Percentiles rank a stretch among this genome's conserved stretches.
Conservation (phyloP, 805 yeast species). For the Kuraishia cidri region DNA sequence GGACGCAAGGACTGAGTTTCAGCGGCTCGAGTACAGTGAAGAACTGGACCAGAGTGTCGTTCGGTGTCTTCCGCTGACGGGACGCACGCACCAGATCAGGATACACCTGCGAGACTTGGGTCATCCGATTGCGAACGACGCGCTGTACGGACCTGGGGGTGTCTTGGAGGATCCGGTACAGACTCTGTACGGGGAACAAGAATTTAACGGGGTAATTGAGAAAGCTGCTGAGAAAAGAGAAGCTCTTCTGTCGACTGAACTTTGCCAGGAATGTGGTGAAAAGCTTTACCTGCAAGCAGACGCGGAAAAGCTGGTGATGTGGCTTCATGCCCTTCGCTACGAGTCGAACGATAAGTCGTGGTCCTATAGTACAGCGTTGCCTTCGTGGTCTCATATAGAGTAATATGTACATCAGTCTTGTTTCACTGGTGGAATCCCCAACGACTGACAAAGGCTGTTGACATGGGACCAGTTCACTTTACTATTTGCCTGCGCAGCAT, state of each 20-base stretch:
- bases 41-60: slow-evolving; percentile 30
- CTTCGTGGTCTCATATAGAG: slow-evolving; percentile 30
- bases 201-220: slow-evolving; percentile 6
- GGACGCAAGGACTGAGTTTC: slow-evolving; percentile 16
- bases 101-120: slow-evolving; percentile 42
- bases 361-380: slow-evolving; percentile 31
- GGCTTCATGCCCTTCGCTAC: slow-evolving; percentile 39
- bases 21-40: slow-evolving; percentile 18
- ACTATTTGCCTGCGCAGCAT: slow-evolving; percentile 4
- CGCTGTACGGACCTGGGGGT: slow-evolving; percentile 13
- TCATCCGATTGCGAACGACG: slow-evolving; percentile 24
- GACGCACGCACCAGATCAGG: slow-evolving; percentile 49
- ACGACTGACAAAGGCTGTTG: neutral
- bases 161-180: slow-evolving; percentile 4
- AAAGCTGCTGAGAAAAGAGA: slow-evolving; percentile 8
- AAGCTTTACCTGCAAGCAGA: slow-evolving; percentile 20
- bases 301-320: slow-evolving; percentile 23
- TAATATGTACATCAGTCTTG: no score
- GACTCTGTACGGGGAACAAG: slow-evolving; percentile 2
- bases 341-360: slow-evolving; percentile 17
- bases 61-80: slow-evolving; percentile 39
- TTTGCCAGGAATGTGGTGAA: slow-evolving; percentile 25
- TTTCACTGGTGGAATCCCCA: neutral
- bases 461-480: slow-evolving; percentile 5
- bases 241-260: slow-evolving; percentile 9